Evolutionary conservation across 1,284 basidiomycete species (phyloP), one percentile per base, ranked within the genome.

Genomic region (Ganoderma meredithae): DNA sequence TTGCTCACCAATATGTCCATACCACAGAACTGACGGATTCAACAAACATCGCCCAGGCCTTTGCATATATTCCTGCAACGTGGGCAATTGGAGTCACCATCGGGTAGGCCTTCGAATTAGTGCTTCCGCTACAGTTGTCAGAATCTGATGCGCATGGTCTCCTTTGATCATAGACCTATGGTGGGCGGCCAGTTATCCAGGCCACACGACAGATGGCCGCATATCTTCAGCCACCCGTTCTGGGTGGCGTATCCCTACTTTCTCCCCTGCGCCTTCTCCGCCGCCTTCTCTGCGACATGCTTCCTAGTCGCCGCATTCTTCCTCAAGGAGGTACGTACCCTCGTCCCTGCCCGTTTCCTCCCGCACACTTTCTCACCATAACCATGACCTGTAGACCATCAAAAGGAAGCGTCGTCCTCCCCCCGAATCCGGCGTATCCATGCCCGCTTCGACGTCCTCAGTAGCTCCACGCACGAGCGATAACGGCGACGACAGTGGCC

Each of bases 231-330:
- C 1, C 76, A 78, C 47, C 76, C 75, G 3, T 86, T 88, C 73
- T 89, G 87, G 87, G 73, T 71, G 1, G 72, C 80, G 52, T 88
- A 83, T 67, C 87, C 87, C 0, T 89, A 89, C 71, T 86, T 88
- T 75, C 73, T 88, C 27, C 87, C 87, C 4, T 89, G 87, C 69
- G 74, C 79, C 13, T 80, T 80, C 12, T 77, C 83, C 0, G 79
- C 82, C 0, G 63, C 73, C 1, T 81, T 82, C 69, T 80, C 83
- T 12, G 76, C 78, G 8, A 72, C 81, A 39, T 75, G 81, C 1
- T 83, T 84, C 66, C 41, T 80, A 8, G 66, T 83, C 15, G 75
- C 81, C 3, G 73, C 81, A 0, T 36, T 84, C 33, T 81, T 83
- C 67, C 78, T 89, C 47, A 82, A 85, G 74, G 87, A 89, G 81